A percentile compares a stretch with the other conserved stretches of the same genome.
Evolutionary conservation across 2,329 filamentous ascomycete species (phyloP).

Genomic region (Amauroascus verrucosus): DNA sequence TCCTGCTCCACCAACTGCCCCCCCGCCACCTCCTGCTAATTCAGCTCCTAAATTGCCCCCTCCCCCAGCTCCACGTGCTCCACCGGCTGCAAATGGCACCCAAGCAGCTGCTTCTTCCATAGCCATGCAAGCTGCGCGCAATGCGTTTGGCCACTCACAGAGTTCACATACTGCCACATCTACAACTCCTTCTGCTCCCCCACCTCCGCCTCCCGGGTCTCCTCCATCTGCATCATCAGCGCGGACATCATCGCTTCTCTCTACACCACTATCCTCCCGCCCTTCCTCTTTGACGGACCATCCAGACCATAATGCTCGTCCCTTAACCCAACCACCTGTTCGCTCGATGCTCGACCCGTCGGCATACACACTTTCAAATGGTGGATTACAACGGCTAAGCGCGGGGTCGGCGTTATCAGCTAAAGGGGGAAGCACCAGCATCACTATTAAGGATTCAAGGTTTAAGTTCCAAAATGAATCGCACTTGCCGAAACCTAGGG

Average conservation of each 20-base stretch:
- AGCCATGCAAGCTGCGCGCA: constrained; percentile 50
- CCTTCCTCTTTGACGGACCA: constrained; percentile 27
- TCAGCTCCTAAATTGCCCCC: constrained; percentile 20
- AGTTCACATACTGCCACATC: constrained; percentile 37
- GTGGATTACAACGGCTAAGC: constrained; percentile 29
- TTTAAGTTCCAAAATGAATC: constrained; percentile 82
- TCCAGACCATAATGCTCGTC: constrained; percentile 23
- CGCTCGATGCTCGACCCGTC: constrained; percentile 63
- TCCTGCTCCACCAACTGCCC: constrained; percentile 27
- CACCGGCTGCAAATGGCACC: constrained; percentile 32
- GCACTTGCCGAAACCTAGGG: constrained; percentile 72
- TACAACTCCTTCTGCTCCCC: constrained; percentile 25
- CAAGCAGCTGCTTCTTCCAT: constrained; percentile 37
- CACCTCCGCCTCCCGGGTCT: constrained; percentile 35
- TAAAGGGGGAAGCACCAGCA: constrained; percentile 13
- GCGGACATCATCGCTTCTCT: constrained; percentile 25
- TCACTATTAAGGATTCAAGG: constrained; percentile 61
- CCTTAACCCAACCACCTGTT: constrained; percentile 37
- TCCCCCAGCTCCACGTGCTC: constrained; percentile 47
- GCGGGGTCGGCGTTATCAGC: constrained; percentile 20
- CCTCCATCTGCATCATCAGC: constrained; percentile 38
- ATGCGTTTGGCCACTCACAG: constrained; percentile 44
- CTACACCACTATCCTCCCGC: constrained; percentile 35
- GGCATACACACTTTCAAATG: constrained; percentile 64
- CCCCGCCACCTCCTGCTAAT: constrained; percentile 30